A percentile compares a stretch with the other conserved stretches of the same genome.
Conservation (phyloP, 169 alveolate species). For the Plasmodium reichenowi region DNA sequence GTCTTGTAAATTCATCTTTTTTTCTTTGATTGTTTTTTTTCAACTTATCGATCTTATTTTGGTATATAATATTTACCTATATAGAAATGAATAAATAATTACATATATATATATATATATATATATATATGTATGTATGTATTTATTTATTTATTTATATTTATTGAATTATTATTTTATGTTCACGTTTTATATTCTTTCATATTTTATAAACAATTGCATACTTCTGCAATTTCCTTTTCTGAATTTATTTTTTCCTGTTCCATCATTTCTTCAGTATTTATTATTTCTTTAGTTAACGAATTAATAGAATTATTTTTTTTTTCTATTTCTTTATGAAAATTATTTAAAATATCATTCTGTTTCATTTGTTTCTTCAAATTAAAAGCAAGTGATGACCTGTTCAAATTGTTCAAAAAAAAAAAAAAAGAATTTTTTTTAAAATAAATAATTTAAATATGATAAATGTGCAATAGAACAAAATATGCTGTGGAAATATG, state of each 20-base stretch:
- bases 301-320: conserved; percentile 38
- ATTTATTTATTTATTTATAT: too few relatives aligned
- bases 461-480: background rate
- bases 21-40: conserved; percentile 65
- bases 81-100: background rate
- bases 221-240: conserved; percentile 54
- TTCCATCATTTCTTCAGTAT: conserved; percentile 43
- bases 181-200: background rate
- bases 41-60: conserved; percentile 68
- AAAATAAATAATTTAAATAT: background rate
- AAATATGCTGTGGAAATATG: background rate
- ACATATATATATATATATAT: background rate
- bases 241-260: conserved; percentile 42
- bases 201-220: background rate
- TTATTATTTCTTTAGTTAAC: conserved; percentile 27
- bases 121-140: too few relatives aligned
- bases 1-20: conserved; percentile 60
- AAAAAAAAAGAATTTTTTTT: background rate
- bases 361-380: conserved; percentile 52
- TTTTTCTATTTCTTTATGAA: conserved; percentile 21
- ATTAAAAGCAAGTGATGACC: conserved; percentile 58
- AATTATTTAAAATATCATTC: conserved; percentile 8
- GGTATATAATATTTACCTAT: conserved; percentile 48
- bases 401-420: background rate
- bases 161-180: background rate